Evolutionary conservation across 768 basidiomycete species (phyloP).

Genomic region (Rhodotorula toruloides): DNA sequence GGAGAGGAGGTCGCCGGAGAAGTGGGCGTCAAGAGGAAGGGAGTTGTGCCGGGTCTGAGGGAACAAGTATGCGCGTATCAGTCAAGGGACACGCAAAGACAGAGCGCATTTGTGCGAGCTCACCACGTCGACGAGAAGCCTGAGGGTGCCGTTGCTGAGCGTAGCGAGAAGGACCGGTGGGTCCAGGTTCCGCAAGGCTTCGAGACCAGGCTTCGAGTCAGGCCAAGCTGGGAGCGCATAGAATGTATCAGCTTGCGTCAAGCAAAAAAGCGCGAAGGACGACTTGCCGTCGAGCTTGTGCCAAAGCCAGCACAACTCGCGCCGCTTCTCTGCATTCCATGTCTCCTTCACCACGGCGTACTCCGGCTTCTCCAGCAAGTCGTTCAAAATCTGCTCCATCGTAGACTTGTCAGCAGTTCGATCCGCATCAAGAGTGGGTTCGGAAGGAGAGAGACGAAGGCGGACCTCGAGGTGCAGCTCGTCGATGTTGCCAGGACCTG

Average conservation of each 20-base stretch:
- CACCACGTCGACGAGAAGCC: slow-evolving; percentile 25
- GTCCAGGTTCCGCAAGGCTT: slow-evolving; percentile 3
- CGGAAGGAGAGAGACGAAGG: background rate
- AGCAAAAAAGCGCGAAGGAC: too few species aligned
- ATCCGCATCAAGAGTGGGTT: too few species aligned
- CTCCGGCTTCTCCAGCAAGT: background rate
- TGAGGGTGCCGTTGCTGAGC: slow-evolving; percentile 24
- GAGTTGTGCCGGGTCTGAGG: slow-evolving; percentile 22
- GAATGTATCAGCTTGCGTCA: too few species aligned
- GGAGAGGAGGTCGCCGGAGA: slow-evolving; percentile 33
- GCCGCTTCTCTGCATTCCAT: slow-evolving; percentile 4
- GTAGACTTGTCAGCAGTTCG: background rate
- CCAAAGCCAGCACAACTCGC: slow-evolving; percentile 19
- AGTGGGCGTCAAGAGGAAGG: slow-evolving; percentile 25
- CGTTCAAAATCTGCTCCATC: slow-evolving; percentile 13
- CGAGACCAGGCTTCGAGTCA: slow-evolving; percentile 20
- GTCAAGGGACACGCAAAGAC: background rate
- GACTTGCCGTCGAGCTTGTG: slow-evolving; percentile 26
- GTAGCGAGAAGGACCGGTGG: slow-evolving; percentile 24
- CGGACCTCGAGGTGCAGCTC: slow-evolving; percentile 26
- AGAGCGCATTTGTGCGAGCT: too few species aligned
- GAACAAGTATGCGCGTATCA: too few species aligned
- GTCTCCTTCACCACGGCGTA: background rate
- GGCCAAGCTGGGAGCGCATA: slow-evolving; percentile 16
- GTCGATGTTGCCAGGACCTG: slow-evolving; percentile 30